phyloP scores from a whole-genome alignment of 495 filamentous ascomycete species.

The Recurvomyces mirabilis region DNA sequence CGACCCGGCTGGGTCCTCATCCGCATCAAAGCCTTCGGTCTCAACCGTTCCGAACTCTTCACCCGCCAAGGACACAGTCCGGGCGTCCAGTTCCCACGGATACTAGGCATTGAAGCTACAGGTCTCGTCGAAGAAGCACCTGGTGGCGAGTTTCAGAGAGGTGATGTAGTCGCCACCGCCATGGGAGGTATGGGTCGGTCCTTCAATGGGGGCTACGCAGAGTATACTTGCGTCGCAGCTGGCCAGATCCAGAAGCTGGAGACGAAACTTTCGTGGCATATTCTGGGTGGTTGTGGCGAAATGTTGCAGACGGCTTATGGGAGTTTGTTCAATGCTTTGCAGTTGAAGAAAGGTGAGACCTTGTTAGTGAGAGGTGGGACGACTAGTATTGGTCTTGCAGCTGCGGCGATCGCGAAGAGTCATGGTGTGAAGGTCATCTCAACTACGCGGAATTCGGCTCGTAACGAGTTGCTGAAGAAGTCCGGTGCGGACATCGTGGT shows the following conservation, averaged over 20 bases:
- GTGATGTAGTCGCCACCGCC: slow-evolving; percentile 37
- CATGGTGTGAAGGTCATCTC: slow-evolving; percentile 31
- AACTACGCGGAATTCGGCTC: slow-evolving; percentile 33
- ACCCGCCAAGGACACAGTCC: slow-evolving; percentile 43
- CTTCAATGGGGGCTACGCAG: slow-evolving; percentile 46
- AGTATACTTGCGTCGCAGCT: slow-evolving; percentile 39
- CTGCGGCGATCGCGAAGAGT: slow-evolving; percentile 38
- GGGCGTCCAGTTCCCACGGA: slow-evolving; percentile 26
- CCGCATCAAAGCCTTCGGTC: slow-evolving; percentile 40
- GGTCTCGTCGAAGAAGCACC: slow-evolving; percentile 37
- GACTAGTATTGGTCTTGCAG: slow-evolving; percentile 38
- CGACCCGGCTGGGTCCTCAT: slow-evolving; percentile 37
- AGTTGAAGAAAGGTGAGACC: slow-evolving; percentile 33
- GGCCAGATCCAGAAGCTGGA: slow-evolving; percentile 35
- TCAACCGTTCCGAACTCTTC: slow-evolving; percentile 47
- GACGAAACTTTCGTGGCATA: slow-evolving; percentile 32
- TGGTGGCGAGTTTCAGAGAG: slow-evolving; percentile 32
- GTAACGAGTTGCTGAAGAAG: slow-evolving; percentile 32
- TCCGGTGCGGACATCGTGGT: slow-evolving; percentile 34
- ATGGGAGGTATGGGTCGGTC: slow-evolving; percentile 44
- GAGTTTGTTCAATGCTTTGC: slow-evolving; percentile 30
- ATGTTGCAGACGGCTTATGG: slow-evolving; percentile 48
- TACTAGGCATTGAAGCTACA: slow-evolving; percentile 39
- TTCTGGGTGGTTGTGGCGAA: slow-evolving; percentile 41
- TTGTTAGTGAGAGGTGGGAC: slow-evolving; percentile 43